phyloP scores from a whole-genome alignment of 83 land plant genomes.

The Picea abies region DNA sequence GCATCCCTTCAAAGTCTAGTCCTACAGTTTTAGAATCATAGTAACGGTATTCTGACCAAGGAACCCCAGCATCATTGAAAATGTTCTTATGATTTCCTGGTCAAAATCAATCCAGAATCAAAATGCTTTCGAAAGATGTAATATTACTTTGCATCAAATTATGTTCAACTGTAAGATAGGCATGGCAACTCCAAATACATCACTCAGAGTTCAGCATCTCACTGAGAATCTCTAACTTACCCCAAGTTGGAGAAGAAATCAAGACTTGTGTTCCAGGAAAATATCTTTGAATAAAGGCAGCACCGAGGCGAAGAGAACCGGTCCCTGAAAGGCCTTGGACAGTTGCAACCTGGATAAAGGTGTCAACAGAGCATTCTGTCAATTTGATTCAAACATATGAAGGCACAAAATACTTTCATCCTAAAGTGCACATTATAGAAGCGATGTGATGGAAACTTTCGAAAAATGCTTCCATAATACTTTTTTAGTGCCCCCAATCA shows the following conservation, averaged over 20 bases:
- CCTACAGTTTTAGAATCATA: slow-evolving; percentile 95
- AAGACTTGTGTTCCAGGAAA: slow-evolving; percentile 85
- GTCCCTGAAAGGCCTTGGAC: slow-evolving; percentile 97
- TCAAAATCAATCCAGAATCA: slow-evolving; percentile 5
- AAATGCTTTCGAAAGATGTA: too few species aligned
- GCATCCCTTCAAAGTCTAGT: slow-evolving; percentile 96
- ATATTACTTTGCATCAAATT: neutral
- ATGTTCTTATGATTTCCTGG: slow-evolving; percentile 98
- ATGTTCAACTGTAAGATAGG: neutral
- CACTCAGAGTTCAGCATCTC: slow-evolving; percentile 15
- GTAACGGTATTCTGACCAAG: slow-evolving; percentile 98
- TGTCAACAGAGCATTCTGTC: neutral
- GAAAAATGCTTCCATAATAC: too few species aligned
- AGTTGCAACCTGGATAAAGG: slow-evolving; percentile 77
- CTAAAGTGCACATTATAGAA: too few species aligned
- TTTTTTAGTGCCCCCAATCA: too few species aligned
- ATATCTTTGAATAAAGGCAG: slow-evolving; percentile 92
- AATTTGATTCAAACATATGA: neutral
- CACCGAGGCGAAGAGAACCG: slow-evolving; percentile 97
- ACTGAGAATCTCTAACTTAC: slow-evolving; percentile 4
- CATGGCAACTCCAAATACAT: neutral
- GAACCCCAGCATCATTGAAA: slow-evolving; percentile 94
- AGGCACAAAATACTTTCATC: too few species aligned
- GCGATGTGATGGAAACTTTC: too few species aligned
- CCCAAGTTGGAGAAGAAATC: slow-evolving; percentile 99